Conservation (phyloP, 345 rosid species). For the Kernera saxatilis region DNA sequence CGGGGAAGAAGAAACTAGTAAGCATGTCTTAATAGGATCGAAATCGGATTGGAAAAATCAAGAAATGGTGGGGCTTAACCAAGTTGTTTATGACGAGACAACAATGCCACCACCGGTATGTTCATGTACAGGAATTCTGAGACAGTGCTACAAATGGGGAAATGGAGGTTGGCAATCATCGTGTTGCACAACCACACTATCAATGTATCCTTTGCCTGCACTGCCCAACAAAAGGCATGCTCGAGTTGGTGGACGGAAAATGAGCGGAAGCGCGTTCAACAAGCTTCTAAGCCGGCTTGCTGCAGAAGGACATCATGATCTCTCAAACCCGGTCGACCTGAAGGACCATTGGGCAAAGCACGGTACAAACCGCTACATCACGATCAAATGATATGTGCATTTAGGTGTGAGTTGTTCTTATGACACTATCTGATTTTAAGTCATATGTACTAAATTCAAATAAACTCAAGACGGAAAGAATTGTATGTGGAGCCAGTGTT, state of each 20-base stretch:
- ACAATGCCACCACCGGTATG: slow-evolving; percentile 92
- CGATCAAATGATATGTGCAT: slow-evolving; percentile 36
- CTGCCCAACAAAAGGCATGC: slow-evolving; percentile 90
- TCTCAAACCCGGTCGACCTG: slow-evolving; percentile 64
- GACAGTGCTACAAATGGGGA: slow-evolving; percentile 99
- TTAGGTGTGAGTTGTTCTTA: slow-evolving; percentile 13
- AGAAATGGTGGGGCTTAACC: slow-evolving; percentile 81
- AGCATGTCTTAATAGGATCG: slow-evolving; percentile 37
- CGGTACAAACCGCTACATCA: slow-evolving; percentile 57
- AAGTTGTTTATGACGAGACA: slow-evolving; percentile 79
- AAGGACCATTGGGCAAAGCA: slow-evolving; percentile 83
- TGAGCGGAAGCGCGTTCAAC: slow-evolving; percentile 98
- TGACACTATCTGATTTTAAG: background rate
- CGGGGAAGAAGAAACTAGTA: slow-evolving; percentile 45
- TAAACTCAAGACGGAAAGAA: slow-evolving; percentile 9
- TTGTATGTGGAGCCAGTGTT: slow-evolving; percentile 17
- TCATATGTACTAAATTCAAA: slow-evolving; percentile 11
- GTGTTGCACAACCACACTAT: slow-evolving; percentile 88
- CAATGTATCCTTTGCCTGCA: slow-evolving; percentile 81
- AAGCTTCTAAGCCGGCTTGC: slow-evolving; percentile 92
- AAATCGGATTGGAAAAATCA: slow-evolving; percentile 87
- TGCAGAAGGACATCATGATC: slow-evolving; percentile 67
- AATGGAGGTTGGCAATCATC: slow-evolving; percentile 99
- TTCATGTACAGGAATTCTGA: slow-evolving; percentile 81
- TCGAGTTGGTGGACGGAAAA: slow-evolving; percentile 88